Percentiles rank a stretch among this genome's conserved stretches.
Evolutionary conservation across 2,329 filamentous ascomycete species (phyloP).

Genomic region (Alternaria sp.): DNA sequence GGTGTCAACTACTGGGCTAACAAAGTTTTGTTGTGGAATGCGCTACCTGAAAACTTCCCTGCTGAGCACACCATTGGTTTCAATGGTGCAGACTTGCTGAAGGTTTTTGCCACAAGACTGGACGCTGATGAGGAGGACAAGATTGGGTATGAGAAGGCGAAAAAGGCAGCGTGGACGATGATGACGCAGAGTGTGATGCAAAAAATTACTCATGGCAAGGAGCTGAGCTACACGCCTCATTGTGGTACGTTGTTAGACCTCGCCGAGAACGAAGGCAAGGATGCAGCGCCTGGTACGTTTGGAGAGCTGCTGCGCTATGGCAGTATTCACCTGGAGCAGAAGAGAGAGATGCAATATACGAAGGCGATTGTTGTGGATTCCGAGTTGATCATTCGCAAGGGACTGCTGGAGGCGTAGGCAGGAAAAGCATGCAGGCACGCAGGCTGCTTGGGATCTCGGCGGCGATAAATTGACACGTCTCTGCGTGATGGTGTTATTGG

Average conservation of each 20-base stretch:
- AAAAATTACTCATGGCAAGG: constrained; percentile 52
- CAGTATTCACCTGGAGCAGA: constrained; percentile 49
- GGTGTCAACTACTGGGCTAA: constrained; percentile 43
- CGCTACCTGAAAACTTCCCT: constrained; percentile 35
- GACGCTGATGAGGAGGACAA: constrained; percentile 34
- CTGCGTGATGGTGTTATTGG: not conserved
- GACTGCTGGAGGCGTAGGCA: constrained; percentile 25
- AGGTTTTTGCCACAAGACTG: constrained; percentile 35
- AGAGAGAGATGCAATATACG: constrained; percentile 38
- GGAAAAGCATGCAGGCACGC: not conserved
- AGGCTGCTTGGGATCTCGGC: not conserved
- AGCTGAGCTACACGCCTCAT: constrained; percentile 32
- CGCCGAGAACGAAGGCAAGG: constrained; percentile 45
- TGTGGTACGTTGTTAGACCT: constrained; percentile 45
- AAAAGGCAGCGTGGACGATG: constrained; percentile 40
- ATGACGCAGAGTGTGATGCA: constrained; percentile 46
- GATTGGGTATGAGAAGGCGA: constrained; percentile 40
- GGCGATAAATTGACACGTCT: not conserved
- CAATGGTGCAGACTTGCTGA: constrained; percentile 35
- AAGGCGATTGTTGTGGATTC: constrained; percentile 23
- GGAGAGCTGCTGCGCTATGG: constrained; percentile 51
- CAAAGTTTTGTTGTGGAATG: constrained; percentile 40
- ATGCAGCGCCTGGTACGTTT: constrained; percentile 48
- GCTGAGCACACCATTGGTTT: constrained; percentile 41
- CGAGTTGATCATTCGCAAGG: constrained; percentile 33